phyloP scores from a whole-genome alignment of 768 basidiomycete species.

The Phylloporus sp. region DNA sequence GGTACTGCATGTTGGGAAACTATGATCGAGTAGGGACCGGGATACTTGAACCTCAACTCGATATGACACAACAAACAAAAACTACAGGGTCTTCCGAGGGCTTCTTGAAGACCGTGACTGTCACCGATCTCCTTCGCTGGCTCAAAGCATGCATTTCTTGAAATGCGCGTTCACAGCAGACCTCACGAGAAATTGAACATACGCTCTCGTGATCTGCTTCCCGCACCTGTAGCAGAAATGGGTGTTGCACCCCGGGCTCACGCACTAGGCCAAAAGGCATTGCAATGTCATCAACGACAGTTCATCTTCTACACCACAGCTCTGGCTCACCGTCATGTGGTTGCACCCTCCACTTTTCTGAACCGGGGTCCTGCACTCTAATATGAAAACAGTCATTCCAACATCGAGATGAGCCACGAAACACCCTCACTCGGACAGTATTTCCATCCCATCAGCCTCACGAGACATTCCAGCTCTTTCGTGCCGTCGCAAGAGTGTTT shows the following conservation, averaged over 20 bases:
- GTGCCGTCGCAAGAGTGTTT: conserved; percentile 55
- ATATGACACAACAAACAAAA: no score
- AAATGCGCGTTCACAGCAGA: conserved; percentile 33
- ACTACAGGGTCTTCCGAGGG: not conserved
- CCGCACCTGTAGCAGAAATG: conserved; percentile 55
- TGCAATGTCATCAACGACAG: not conserved
- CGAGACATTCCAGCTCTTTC: conserved; percentile 46
- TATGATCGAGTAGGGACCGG: no score
- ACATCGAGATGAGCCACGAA: not conserved
- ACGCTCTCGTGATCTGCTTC: conserved; percentile 38
- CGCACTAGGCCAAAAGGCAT: conserved; percentile 36
- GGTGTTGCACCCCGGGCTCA: conserved; percentile 48
- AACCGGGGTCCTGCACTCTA: conserved; percentile 43
- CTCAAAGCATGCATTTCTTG: conserved; percentile 28
- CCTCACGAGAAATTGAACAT: conserved; percentile 27
- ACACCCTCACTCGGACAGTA: conserved; percentile 48
- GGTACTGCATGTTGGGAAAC: no score
- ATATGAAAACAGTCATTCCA: not conserved
- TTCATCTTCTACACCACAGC: not conserved
- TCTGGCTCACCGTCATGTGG: conserved; percentile 50
- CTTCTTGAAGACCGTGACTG: no score
- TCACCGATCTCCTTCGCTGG: no score
- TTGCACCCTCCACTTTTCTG: conserved; percentile 53
- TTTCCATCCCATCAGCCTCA: conserved; percentile 54
- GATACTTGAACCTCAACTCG: no score